Percentiles rank a stretch among this genome's conserved stretches.
These are phyloP conservation scores for Alternaria infectoria DNA, from an alignment of 2,329 filamentous ascomycete genomes.

Conservation along the genomic window DNA sequence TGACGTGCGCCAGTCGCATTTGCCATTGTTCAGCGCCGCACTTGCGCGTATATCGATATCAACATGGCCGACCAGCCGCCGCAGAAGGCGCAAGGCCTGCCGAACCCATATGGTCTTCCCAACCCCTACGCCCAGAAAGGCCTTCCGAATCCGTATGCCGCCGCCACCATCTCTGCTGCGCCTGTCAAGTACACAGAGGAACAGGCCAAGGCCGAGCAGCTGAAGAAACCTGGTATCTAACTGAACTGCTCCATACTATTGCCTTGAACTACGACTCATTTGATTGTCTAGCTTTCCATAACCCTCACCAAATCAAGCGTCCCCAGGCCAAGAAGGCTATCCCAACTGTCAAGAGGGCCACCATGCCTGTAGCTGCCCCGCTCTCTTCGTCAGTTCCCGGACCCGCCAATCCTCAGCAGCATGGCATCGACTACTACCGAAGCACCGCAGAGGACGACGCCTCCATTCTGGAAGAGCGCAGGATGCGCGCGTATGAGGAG, in stretches of 20 bases:
- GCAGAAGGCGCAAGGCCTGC: constrained; percentile 33
- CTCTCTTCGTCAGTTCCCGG: constrained; percentile 21
- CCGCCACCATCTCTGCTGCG: constrained; percentile 35
- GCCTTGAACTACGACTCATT: constrained; percentile 37
- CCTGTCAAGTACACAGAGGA: constrained; percentile 38
- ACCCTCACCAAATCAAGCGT: constrained; percentile 43
- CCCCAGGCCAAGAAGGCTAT: constrained; percentile 38
- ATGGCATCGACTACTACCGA: constrained; percentile 64
- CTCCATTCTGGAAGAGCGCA: constrained; percentile 67
- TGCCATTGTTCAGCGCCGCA: constrained; percentile 7
- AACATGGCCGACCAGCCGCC: constrained; percentile 33
- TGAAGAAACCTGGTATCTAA: constrained; percentile 45
- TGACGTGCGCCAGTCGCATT: background rate
- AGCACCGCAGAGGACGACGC: constrained; percentile 81
- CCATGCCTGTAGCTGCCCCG: constrained; percentile 26
- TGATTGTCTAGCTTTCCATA: constrained; percentile 38
- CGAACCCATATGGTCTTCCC: constrained; percentile 37
- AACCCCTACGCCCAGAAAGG: constrained; percentile 35
- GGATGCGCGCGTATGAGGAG: constrained; percentile 75
- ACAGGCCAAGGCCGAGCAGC: constrained; percentile 39
- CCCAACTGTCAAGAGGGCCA: constrained; percentile 29
- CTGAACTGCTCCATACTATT: constrained; percentile 25
- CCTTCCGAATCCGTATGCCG: constrained; percentile 38
- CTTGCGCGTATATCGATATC: constrained; percentile 14
- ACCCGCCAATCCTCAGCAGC: constrained; percentile 24